These are phyloP conservation scores for Cyamopsis tetragonoloba DNA, from an alignment of 306 rosid genomes.

Conservation along the genomic window DNA sequence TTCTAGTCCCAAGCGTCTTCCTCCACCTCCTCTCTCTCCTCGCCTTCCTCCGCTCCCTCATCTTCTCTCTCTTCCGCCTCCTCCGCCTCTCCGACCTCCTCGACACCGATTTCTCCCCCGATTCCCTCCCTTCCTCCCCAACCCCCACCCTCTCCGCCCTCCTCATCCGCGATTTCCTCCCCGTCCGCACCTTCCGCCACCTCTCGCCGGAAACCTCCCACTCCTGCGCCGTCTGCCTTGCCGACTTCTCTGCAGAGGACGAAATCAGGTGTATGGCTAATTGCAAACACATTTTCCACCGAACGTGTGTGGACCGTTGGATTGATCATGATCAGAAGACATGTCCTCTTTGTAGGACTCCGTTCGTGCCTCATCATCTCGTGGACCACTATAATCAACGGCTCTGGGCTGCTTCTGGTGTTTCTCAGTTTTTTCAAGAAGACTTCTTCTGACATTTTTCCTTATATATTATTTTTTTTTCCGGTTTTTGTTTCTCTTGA, in stretches of 20 bases:
- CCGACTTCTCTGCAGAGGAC: slow-evolving; percentile 59
- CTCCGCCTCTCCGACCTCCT: slow-evolving; percentile 70
- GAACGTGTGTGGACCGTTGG: slow-evolving; percentile 89
- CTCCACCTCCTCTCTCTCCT: slow-evolving; percentile 60
- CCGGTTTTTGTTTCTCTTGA: neutral
- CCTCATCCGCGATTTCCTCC: slow-evolving; percentile 68
- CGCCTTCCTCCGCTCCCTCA: slow-evolving; percentile 52
- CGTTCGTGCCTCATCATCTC: slow-evolving; percentile 59
- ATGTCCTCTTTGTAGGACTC: slow-evolving; percentile 82
- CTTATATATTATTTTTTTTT: neutral
- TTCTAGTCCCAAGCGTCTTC: slow-evolving; percentile 54
- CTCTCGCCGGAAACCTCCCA: slow-evolving; percentile 33
- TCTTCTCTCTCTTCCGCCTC: slow-evolving; percentile 48
- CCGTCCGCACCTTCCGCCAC: slow-evolving; percentile 46
- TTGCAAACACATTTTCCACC: slow-evolving; percentile 84
- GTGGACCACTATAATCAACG: slow-evolving; percentile 60
- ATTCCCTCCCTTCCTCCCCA: neutral
- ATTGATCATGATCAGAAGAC: slow-evolving; percentile 89
- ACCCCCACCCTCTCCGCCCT: slow-evolving; percentile 45
- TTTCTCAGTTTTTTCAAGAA: slow-evolving; percentile 36
- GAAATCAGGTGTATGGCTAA: slow-evolving; percentile 79
- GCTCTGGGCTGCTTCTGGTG: slow-evolving; percentile 62
- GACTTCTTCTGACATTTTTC: slow-evolving; percentile 36
- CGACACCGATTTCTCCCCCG: slow-evolving; percentile 37
- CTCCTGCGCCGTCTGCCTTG: slow-evolving; percentile 74